phyloP scores from a whole-genome alignment of 345 rosid species.

The Boechera stricta region DNA sequence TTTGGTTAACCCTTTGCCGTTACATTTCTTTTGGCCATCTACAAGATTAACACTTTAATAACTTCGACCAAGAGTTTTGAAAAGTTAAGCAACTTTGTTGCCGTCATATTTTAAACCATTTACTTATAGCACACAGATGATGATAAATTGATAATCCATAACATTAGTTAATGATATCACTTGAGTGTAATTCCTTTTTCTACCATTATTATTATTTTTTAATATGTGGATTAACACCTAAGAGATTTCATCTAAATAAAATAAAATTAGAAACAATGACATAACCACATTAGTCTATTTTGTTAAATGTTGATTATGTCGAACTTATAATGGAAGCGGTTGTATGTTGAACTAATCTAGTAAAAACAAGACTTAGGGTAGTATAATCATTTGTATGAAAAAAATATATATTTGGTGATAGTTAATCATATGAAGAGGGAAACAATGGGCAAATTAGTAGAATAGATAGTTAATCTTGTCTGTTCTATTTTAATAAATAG shows the following conservation, averaged over 20 bases:
- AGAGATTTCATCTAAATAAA: not conserved
- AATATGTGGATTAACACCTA: not conserved
- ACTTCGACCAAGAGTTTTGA: not conserved
- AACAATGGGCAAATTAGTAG: not conserved
- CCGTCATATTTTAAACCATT: not conserved
- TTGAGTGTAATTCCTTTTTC: not conserved
- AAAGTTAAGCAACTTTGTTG: not conserved
- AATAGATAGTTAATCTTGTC: not conserved
- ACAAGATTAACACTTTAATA: not conserved
- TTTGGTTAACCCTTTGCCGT: not conserved
- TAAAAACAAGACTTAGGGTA: not conserved
- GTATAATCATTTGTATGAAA: not conserved
- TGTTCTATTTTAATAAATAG: not conserved
- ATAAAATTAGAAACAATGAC: not conserved
- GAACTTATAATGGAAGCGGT: not conserved
- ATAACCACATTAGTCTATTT: not conserved
- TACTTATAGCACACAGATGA: not conserved
- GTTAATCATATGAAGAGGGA: not conserved
- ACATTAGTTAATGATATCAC: not conserved
- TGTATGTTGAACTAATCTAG: not conserved
- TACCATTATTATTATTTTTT: too few species aligned
- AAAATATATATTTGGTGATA: not conserved
- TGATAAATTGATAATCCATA: not conserved
- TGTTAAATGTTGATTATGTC: not conserved
- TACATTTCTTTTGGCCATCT: not conserved